Conservation (phyloP, 345 rosid species). For the Leavenworthia alabamica region DNA sequence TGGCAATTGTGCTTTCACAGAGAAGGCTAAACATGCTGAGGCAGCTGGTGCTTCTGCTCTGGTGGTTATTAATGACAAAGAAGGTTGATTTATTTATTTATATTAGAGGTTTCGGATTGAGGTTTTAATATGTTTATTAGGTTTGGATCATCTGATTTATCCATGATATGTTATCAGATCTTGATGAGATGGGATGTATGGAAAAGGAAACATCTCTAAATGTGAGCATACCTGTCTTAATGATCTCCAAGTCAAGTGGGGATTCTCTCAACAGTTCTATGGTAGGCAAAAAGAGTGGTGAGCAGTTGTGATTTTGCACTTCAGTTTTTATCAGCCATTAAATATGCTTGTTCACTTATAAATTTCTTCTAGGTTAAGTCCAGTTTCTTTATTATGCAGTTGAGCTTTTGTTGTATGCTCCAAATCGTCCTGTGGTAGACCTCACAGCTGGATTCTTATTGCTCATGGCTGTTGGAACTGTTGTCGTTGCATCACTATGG, state of each 20-base stretch:
- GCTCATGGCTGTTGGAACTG: conserved; percentile 96
- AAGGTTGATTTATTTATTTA: conserved; percentile 45
- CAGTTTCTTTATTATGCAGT: conserved; percentile 44
- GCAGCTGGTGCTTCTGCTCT: conserved; percentile 71
- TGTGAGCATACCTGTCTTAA: conserved; percentile 67
- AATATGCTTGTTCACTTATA: neutral
- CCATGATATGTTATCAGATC: conserved; percentile 40
- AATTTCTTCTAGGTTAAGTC: neutral
- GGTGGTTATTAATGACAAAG: conserved; percentile 70
- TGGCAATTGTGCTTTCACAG: conserved; percentile 70
- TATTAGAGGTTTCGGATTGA: conserved; percentile 2
- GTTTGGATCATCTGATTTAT: neutral
- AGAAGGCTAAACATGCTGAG: conserved; percentile 76
- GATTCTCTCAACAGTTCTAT: conserved; percentile 53
- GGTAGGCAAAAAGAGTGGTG: conserved; percentile 35
- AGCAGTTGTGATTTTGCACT: conserved; percentile 7
- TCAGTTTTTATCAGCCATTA: neutral
- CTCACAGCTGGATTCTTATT: conserved; percentile 59
- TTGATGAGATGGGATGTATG: conserved; percentile 75
- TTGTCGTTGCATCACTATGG: conserved; percentile 74
- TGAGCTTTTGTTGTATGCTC: conserved; percentile 71
- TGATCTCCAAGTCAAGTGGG: conserved; percentile 73
- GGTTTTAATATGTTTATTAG: neutral
- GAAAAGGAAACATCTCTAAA: conserved; percentile 44
- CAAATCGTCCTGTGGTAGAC: conserved; percentile 69